phyloP scores from a whole-genome alignment of 805 yeast genomes.

The Wickerhamomyces subpelliculosus region DNA sequence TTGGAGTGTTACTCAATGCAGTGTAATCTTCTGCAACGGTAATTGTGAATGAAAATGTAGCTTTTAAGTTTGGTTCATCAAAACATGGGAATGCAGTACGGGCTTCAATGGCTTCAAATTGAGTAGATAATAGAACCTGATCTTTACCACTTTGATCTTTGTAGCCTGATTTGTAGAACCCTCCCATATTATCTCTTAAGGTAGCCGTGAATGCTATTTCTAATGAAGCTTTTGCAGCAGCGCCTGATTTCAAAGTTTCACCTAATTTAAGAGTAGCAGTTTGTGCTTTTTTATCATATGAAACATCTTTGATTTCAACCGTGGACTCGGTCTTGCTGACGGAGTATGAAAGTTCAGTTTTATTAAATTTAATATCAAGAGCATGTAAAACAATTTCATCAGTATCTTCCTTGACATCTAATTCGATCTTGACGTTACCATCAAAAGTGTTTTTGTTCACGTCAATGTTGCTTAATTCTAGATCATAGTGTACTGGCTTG shows the following conservation, averaged over 20 bases:
- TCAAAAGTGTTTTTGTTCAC: slow-evolving; percentile 50
- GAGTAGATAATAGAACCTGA: slow-evolving; percentile 72
- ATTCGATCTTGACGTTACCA: slow-evolving; percentile 47
- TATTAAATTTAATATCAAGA: slow-evolving; percentile 50
- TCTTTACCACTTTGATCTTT: slow-evolving; percentile 50
- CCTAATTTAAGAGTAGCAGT: slow-evolving; percentile 52
- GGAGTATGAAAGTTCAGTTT: slow-evolving; percentile 31
- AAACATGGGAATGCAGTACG: slow-evolving; percentile 80
- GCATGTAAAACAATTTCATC: slow-evolving; percentile 49
- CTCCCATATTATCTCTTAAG: slow-evolving; percentile 70
- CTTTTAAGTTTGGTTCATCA: slow-evolving; percentile 79
- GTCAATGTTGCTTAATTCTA: slow-evolving; percentile 50
- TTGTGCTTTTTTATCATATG: slow-evolving; percentile 47
- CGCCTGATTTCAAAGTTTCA: slow-evolving; percentile 29
- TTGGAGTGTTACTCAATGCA: slow-evolving; percentile 63
- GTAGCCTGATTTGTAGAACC: slow-evolving; percentile 70
- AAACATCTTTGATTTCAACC: slow-evolving; percentile 24
- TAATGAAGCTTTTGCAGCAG: slow-evolving; percentile 32
- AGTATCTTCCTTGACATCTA: slow-evolving; percentile 42
- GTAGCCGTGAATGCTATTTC: slow-evolving; percentile 48
- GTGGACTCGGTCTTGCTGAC: slow-evolving; percentile 26
- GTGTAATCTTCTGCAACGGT: slow-evolving; percentile 49
- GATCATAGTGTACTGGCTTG: slow-evolving; percentile 67
- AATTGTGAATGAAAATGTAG: slow-evolving; percentile 59
- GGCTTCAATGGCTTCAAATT: slow-evolving; percentile 81